Conservation (phyloP, 2,329 filamentous ascomycete species). For the Penicillium sp. region DNA sequence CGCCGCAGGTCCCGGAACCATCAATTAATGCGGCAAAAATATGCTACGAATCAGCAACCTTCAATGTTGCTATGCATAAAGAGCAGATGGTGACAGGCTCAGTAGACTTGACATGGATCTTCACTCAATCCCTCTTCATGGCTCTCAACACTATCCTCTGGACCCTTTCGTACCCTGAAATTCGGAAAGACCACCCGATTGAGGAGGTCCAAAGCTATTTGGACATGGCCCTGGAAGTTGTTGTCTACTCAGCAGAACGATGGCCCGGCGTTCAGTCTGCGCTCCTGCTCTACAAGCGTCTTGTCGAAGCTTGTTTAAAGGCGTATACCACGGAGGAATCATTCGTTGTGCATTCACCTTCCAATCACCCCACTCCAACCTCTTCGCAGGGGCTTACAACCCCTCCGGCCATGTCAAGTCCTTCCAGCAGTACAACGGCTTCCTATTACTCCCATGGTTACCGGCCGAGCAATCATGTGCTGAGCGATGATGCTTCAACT, state of each 20-base stretch:
- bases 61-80: slow-evolving; percentile 77
- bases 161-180: slow-evolving; percentile 83
- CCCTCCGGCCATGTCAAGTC: slow-evolving; percentile 43
- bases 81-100: slow-evolving; percentile 74
- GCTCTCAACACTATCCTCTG: slow-evolving; percentile 88
- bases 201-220: slow-evolving; percentile 77
- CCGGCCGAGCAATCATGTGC: slow-evolving; percentile 28
- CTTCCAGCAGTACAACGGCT: slow-evolving; percentile 39
- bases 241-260: slow-evolving; percentile 76
- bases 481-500: slow-evolving; percentile 29
- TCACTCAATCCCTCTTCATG: slow-evolving; percentile 86
- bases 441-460: slow-evolving; percentile 38
- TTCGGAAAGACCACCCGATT: slow-evolving; percentile 69
- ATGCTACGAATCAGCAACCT: slow-evolving; percentile 80
- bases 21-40: slow-evolving; percentile 73
- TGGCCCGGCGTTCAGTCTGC: slow-evolving; percentile 91
- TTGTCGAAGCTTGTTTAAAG: slow-evolving; percentile 81
- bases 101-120: slow-evolving; percentile 91
- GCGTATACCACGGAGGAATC: slow-evolving; percentile 70
- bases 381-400: slow-evolving; percentile 41
- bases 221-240: slow-evolving; percentile 71
- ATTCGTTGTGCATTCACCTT: slow-evolving; percentile 53
- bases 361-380: slow-evolving; percentile 42
- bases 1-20: slow-evolving; percentile 85
- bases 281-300: slow-evolving; percentile 79